These are phyloP conservation scores for Golubevia pallescens DNA, from an alignment of 1,284 basidiomycete genomes.

Conservation along the genomic window DNA sequence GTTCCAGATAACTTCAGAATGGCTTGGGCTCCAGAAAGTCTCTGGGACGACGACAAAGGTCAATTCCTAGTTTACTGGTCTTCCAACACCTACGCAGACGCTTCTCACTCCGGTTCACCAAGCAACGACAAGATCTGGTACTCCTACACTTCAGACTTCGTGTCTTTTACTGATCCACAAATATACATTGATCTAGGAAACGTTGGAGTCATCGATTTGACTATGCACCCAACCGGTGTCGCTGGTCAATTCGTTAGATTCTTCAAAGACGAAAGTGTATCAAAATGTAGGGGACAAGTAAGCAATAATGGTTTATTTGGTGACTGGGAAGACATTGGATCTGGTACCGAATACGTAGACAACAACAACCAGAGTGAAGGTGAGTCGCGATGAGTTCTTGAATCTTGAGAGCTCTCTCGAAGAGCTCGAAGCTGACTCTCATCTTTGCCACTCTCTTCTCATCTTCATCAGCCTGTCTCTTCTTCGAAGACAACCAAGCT, in stretches of 20 bases:
- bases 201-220: conserved; percentile 16
- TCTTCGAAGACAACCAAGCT: conserved; percentile 14
- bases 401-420: too few relatives aligned
- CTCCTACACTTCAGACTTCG: conserved; percentile 19
- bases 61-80: conserved; percentile 21
- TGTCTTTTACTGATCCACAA: conserved; percentile 14
- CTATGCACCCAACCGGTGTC: conserved; percentile 11
- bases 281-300: conserved; percentile 18
- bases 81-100: conserved; percentile 20
- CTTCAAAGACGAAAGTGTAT: conserved; percentile 21
- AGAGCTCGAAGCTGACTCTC: too few relatives aligned
- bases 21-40: conserved; percentile 18
- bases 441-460: too few relatives aligned
- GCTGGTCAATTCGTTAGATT: conserved; percentile 12
- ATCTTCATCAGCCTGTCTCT: conserved; percentile 8
- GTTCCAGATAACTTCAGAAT: conserved; percentile 16
- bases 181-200: conserved; percentile 17
- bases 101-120: conserved; percentile 14
- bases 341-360: conserved; percentile 11
- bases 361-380: conserved; percentile 14
- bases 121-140: conserved; percentile 21
- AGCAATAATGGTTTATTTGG: conserved; percentile 15
- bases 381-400: too few relatives aligned
- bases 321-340: conserved; percentile 15
- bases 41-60: conserved; percentile 15